phyloP scores from a whole-genome alignment of 2,329 filamentous ascomycete species.

The Thielaviopsis ethacetica region DNA sequence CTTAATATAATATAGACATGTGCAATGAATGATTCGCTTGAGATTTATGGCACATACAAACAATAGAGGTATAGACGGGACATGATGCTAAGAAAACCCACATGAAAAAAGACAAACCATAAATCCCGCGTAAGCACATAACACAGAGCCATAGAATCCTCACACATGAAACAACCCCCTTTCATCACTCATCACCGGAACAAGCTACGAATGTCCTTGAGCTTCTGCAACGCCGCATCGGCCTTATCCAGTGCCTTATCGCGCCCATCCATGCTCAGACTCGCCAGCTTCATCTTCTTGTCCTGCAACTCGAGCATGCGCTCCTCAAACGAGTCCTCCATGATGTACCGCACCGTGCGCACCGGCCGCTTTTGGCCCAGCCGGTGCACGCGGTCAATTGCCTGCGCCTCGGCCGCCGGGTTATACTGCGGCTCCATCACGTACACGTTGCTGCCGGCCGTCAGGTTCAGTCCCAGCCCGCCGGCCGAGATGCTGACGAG shows the following conservation, averaged over 20 bases:
- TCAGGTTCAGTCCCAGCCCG: conserved; percentile 81
- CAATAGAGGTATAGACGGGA: background rate
- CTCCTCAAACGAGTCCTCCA: conserved; percentile 82
- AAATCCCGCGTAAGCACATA: background rate
- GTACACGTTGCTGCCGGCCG: conserved; percentile 70
- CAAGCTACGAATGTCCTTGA: conserved; percentile 40
- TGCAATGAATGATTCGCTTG: conserved; percentile 1
- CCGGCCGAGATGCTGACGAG: conserved; percentile 87
- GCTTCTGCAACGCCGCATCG: conserved; percentile 42
- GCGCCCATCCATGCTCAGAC: conserved; percentile 61
- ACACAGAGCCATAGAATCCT: conserved; percentile 12
- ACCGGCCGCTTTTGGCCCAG: conserved; percentile 83
- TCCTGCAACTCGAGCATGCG: conserved; percentile 80
- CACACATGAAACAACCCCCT: conserved; percentile 19
- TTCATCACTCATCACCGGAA: conserved; percentile 34
- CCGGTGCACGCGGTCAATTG: conserved; percentile 81
- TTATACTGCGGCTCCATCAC: conserved; percentile 99
- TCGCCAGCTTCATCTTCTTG: conserved; percentile 84
- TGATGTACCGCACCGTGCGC: conserved; percentile 74
- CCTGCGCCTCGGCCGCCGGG: conserved; percentile 84
- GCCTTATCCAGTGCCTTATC: conserved; percentile 35
- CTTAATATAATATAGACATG: conserved; percentile 10
- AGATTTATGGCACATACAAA: background rate
- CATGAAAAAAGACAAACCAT: background rate
- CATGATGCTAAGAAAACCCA: background rate